These are phyloP conservation scores for Nymphaea colorata DNA, from an alignment of 164 flowering plant species.

Conservation along the genomic window DNA sequence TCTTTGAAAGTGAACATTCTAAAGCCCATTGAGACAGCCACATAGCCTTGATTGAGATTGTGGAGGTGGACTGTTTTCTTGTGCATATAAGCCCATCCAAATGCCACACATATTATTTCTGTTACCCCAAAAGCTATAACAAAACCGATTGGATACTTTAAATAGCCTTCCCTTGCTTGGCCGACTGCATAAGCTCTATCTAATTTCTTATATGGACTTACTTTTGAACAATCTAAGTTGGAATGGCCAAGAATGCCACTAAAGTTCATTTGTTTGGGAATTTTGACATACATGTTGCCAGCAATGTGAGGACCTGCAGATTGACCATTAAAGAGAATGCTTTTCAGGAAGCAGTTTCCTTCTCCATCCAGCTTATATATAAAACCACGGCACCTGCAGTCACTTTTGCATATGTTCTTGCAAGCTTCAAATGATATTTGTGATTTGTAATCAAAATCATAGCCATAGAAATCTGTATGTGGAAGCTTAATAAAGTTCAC, in stretches of 20 bases:
- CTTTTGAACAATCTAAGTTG: not conserved
- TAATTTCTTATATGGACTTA: not conserved
- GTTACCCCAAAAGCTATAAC: slow-evolving; percentile 4
- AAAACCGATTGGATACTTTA: not conserved
- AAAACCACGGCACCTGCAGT: slow-evolving; percentile 17
- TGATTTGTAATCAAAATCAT: slow-evolving; percentile 8
- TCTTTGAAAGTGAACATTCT: slow-evolving; percentile 9
- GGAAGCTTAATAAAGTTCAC: slow-evolving; percentile 10
- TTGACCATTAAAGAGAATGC: slow-evolving; percentile 9
- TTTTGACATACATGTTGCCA: slow-evolving; percentile 14
- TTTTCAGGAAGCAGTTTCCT: slow-evolving; percentile 1
- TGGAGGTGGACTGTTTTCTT: not conserved
- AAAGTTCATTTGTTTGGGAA: not conserved
- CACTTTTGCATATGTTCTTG: slow-evolving; percentile 7
- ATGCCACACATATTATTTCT: slow-evolving; percentile 5
- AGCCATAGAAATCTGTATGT: slow-evolving; percentile 23
- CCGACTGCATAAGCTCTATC: not conserved
- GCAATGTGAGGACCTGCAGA: slow-evolving; percentile 4
- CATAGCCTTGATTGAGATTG: slow-evolving; percentile 6
- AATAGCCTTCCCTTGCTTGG: not conserved
- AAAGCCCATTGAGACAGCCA: slow-evolving; percentile 6
- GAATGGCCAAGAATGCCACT: not conserved
- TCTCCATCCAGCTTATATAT: slow-evolving; percentile 13
- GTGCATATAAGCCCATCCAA: slow-evolving; percentile 11
- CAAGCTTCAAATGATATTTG: slow-evolving; percentile 10